Evolutionary conservation across 441 rosid species (phyloP).

Genomic region (Biscutella laevigata): DNA sequence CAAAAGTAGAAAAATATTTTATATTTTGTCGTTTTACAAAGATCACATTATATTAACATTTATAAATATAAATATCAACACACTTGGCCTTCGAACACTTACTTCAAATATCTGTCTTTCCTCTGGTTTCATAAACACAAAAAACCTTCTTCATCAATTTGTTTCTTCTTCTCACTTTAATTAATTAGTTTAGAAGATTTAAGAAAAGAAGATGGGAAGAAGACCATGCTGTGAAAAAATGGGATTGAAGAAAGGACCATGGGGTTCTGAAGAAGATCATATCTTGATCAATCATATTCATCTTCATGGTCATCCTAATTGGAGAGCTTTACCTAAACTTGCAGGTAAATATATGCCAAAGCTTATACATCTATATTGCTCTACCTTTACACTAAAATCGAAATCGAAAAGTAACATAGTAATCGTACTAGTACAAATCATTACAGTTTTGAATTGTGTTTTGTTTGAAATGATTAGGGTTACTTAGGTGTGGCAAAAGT

Average conservation of each 20-base stretch:
- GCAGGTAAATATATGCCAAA: constrained; percentile 39
- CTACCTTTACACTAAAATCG: no score
- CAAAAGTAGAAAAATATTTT: constrained; percentile 13
- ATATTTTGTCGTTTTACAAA: constrained; percentile 5
- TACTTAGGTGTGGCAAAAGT: constrained; percentile 48
- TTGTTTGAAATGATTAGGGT: constrained; percentile 28
- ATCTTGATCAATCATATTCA: constrained; percentile 24
- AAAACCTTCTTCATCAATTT: neutral
- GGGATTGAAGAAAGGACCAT: constrained; percentile 42
- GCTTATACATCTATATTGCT: no score
- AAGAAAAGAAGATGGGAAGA: constrained; percentile 25
- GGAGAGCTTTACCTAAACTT: constrained; percentile 40
- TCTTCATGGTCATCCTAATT: constrained; percentile 33
- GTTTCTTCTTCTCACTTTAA: neutral
- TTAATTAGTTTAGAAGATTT: neutral
- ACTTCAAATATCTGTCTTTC: constrained; percentile 17
- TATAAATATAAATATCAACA: constrained; percentile 14
- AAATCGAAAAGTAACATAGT: no score
- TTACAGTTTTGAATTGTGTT: neutral
- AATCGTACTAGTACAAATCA: no score
- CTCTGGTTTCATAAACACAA: neutral
- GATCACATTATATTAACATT: constrained; percentile 1
- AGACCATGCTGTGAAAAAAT: constrained; percentile 43
- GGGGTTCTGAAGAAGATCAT: constrained; percentile 36
- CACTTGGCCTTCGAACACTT: constrained; percentile 21